These are phyloP conservation scores for Podospora pseudopauciseta DNA, from an alignment of 495 filamentous ascomycete genomes.

Conservation along the genomic window DNA sequence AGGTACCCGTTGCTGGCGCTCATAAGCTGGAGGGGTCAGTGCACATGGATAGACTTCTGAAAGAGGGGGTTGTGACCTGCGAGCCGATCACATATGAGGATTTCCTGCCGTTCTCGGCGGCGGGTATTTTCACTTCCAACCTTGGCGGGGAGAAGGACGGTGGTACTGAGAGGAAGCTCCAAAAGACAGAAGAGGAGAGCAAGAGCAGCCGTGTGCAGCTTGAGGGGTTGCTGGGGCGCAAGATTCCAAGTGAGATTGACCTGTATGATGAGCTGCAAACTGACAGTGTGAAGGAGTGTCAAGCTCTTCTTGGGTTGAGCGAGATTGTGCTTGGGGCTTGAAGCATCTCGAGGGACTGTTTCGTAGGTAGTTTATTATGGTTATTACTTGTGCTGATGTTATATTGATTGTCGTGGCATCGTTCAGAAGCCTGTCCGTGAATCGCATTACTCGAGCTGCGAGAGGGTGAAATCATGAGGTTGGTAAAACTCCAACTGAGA, in stretches of 20 bases:
- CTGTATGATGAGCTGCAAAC: conserved; percentile 13
- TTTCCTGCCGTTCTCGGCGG: conserved; percentile 43
- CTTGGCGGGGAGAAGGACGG: conserved; percentile 19
- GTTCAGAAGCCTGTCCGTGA: not conserved
- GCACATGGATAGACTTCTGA: conserved; percentile 27
- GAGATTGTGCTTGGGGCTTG: not conserved
- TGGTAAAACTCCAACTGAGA: not conserved
- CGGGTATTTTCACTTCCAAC: conserved; percentile 45
- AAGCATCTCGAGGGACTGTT: not conserved
- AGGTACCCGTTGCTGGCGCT: not conserved
- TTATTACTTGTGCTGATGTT: not conserved
- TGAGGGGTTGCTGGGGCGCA: conserved; percentile 11
- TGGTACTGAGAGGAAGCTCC: not conserved
- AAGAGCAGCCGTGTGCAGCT: conserved; percentile 4
- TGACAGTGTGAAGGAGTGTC: conserved; percentile 12
- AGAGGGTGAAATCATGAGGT: not conserved
- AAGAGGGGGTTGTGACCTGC: conserved; percentile 23
- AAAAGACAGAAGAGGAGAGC: not conserved
- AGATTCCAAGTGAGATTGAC: conserved; percentile 12
- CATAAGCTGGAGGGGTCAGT: not conserved
- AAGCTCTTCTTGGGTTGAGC: conserved; percentile 4
- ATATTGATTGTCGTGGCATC: not conserved
- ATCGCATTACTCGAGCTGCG: not conserved
- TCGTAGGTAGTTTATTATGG: not conserved
- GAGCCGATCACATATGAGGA: conserved; percentile 44